Evolutionary conservation across 1,284 basidiomycete genomes (phyloP).

Genomic region (Tranzscheliella williamsii): DNA sequence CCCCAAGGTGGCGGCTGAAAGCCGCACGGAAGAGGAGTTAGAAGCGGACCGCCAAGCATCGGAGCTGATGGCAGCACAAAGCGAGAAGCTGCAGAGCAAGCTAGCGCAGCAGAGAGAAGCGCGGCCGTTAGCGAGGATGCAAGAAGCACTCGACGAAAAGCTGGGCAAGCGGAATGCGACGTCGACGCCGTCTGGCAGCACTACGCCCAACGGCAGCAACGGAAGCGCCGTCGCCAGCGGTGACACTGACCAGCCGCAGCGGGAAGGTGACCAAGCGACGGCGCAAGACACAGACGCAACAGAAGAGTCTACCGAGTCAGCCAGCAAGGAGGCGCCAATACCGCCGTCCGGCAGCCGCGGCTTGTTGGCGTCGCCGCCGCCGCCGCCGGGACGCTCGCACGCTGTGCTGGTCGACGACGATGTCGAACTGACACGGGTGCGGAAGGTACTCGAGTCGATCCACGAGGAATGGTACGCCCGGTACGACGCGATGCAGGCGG

Average conservation of each 20-base stretch:
- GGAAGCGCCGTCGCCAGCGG: constrained; percentile 1
- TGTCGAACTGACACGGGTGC: constrained; percentile 76
- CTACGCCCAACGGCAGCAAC: constrained; percentile 10
- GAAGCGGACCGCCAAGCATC: constrained; percentile 13
- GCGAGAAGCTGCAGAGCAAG: constrained; percentile 29
- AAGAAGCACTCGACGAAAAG: constrained; percentile 68
- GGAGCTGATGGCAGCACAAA: constrained; percentile 21
- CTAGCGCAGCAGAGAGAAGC: constrained; percentile 82
- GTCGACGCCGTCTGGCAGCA: constrained; percentile 14
- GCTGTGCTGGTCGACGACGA: constrained; percentile 86
- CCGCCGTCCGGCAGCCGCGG: constrained; percentile 1
- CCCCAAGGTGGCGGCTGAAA: not conserved
- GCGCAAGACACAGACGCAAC: not conserved
- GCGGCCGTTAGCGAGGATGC: constrained; percentile 83
- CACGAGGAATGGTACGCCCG: constrained; percentile 73
- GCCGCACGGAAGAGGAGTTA: constrained; percentile 15
- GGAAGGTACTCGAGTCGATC: constrained; percentile 74
- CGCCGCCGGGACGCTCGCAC: constrained; percentile 15
- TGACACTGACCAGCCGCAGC: not conserved
- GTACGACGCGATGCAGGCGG: constrained; percentile 16
- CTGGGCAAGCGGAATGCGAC: constrained; percentile 64
- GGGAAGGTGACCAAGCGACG: not conserved
- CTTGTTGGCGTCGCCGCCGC: constrained; percentile 5
- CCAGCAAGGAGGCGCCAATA: constrained; percentile 1
- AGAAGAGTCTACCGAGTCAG: constrained; percentile 2